Evolutionary conservation across 306 rosid species (phyloP).

Genomic region (Trifolium pratense): DNA sequence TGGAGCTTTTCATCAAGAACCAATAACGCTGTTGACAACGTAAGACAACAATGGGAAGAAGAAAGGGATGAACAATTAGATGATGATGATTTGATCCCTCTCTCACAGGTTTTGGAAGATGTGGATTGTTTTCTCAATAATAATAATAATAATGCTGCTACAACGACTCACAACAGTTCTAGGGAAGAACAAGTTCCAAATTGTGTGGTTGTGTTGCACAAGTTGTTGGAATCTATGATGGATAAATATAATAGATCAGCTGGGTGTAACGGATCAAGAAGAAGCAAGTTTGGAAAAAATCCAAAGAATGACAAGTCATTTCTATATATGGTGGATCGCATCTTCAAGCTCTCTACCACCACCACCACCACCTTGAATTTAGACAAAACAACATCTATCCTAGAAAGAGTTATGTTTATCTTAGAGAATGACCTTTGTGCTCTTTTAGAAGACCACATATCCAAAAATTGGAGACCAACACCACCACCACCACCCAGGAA

Average conservation of each 20-base stretch:
- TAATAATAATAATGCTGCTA: no score
- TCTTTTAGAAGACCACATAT: constrained; percentile 45
- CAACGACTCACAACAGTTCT: neutral
- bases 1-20: constrained; percentile 27
- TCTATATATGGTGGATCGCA: constrained; percentile 42
- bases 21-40: neutral
- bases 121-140: constrained; percentile 53
- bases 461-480: neutral
- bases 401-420: constrained; percentile 62
- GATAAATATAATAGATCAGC: constrained; percentile 40
- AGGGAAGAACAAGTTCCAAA: constrained; percentile 38
- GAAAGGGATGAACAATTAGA: neutral
- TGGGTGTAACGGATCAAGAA: neutral
- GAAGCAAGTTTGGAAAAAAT: constrained; percentile 50
- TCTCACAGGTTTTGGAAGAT: constrained; percentile 46
- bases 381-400: constrained; percentile 46
- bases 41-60: neutral
- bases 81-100: neutral
- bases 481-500: constrained; percentile 12
- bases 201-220: constrained; percentile 43
- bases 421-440: constrained; percentile 59
- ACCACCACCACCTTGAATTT: constrained; percentile 15
- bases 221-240: constrained; percentile 48
- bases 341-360: constrained; percentile 48
- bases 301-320: constrained; percentile 47